Evolutionary conservation across 345 rosid species (phyloP).

Genomic region (Citrus unshiu): DNA sequence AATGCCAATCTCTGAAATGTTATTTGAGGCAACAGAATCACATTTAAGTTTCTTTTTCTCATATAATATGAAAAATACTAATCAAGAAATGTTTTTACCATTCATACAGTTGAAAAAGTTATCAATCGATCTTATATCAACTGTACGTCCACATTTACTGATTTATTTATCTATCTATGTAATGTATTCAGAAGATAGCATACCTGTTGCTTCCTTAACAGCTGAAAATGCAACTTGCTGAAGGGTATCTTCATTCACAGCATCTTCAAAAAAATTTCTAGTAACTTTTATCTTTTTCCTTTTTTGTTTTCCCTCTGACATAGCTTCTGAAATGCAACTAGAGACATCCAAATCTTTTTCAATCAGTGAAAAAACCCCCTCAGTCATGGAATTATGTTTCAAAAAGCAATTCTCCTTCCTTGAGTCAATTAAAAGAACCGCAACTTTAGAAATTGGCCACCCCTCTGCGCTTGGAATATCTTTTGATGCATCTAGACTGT

Average conservation of each 20-base stretch:
- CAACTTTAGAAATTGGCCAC: too few species aligned
- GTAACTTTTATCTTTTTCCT: conserved; percentile 33
- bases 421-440: too few species aligned
- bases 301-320: conserved; percentile 12
- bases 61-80: neutral
- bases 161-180: neutral
- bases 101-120: neutral
- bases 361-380: too few species aligned
- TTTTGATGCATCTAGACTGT: too few species aligned
- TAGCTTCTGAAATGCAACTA: conserved; percentile 21
- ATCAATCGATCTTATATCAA: neutral
- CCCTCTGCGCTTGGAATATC: too few species aligned
- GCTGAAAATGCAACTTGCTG: conserved; percentile 58
- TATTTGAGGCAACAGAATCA: neutral
- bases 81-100: neutral
- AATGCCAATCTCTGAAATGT: neutral
- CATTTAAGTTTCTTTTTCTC: neutral
- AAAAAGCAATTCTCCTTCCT: too few species aligned
- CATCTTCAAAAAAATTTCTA: conserved; percentile 23
- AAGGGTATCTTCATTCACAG: conserved; percentile 32
- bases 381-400: too few species aligned
- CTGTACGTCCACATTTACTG: neutral
- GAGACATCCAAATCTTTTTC: too few species aligned
- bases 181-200: neutral
- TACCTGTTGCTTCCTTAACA: conserved; percentile 56